These are phyloP conservation scores for Solanum clarkiae DNA, from an alignment of 257 asterid species.

Conservation along the genomic window DNA sequence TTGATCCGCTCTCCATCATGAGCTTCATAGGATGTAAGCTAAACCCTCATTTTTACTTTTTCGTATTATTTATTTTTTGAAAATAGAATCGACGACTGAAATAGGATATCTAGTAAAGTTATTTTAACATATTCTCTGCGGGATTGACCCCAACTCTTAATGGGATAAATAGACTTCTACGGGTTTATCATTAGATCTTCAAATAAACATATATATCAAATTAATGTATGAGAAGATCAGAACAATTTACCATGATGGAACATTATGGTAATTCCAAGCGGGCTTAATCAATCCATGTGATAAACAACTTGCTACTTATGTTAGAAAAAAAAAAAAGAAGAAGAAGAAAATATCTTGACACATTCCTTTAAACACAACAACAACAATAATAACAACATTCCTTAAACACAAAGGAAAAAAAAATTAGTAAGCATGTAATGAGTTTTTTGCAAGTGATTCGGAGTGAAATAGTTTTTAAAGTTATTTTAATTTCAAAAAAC, in stretches of 20 bases:
- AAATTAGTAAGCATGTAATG: too few relatives aligned
- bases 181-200: neutral
- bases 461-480: neutral
- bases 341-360: too few relatives aligned
- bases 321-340: neutral
- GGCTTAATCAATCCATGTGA: neutral
- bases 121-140: too few relatives aligned
- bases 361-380: too few relatives aligned
- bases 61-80: too few relatives aligned
- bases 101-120: too few relatives aligned
- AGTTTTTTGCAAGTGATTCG: neutral
- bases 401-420: too few relatives aligned
- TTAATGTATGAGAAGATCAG: neutral
- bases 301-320: neutral
- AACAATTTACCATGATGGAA: neutral
- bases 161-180: too few relatives aligned
- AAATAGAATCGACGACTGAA: too few relatives aligned
- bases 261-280: neutral
- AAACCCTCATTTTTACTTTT: neutral
- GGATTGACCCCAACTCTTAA: too few relatives aligned
- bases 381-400: too few relatives aligned
- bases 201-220: neutral
- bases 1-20: neutral
- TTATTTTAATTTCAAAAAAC: neutral
- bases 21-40: neutral